Evolutionary conservation across 306 rosid genomes (phyloP).

Genomic region (Hippophae rhamnoides): DNA sequence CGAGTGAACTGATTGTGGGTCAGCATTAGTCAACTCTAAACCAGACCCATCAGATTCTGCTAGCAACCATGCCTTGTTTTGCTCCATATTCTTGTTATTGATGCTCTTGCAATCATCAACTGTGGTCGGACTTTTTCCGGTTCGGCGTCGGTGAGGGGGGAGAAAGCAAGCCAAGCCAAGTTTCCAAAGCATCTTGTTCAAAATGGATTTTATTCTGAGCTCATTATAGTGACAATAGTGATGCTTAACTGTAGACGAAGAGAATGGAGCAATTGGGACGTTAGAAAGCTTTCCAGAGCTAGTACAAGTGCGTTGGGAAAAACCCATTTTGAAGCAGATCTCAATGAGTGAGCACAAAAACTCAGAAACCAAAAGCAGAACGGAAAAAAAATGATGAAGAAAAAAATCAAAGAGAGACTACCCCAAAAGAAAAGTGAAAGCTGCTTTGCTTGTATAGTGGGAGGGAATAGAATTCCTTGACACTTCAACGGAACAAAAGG

Average conservation of each 20-base stretch:
- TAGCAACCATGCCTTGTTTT: conserved; percentile 85
- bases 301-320: conserved; percentile 33
- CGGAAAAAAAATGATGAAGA: neutral
- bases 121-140: conserved; percentile 11
- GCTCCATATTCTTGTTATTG: conserved; percentile 38
- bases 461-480: conserved; percentile 30
- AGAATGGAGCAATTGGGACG: conserved; percentile 2
- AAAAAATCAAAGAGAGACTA: conserved; percentile 3
- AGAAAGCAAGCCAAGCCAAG: conserved; percentile 45
- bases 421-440: conserved; percentile 26
- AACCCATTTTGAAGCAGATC: conserved; percentile 54
- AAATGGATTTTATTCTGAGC: conserved; percentile 35
- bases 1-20: conserved; percentile 86
- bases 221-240: conserved; percentile 29
- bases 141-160: conserved; percentile 26
- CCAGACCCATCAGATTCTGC: conserved; percentile 89
- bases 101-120: neutral
- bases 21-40: conserved; percentile 47
- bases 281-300: conserved; percentile 24
- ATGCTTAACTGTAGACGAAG: conserved; percentile 3
- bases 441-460: conserved; percentile 59
- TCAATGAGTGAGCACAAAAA: conserved; percentile 42
- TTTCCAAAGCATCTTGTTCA: conserved; percentile 59
- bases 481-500: neutral
- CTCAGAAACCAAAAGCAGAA: conserved; percentile 26